phyloP scores from a whole-genome alignment of 768 basidiomycete genomes.

The Boletus coccyginus region DNA sequence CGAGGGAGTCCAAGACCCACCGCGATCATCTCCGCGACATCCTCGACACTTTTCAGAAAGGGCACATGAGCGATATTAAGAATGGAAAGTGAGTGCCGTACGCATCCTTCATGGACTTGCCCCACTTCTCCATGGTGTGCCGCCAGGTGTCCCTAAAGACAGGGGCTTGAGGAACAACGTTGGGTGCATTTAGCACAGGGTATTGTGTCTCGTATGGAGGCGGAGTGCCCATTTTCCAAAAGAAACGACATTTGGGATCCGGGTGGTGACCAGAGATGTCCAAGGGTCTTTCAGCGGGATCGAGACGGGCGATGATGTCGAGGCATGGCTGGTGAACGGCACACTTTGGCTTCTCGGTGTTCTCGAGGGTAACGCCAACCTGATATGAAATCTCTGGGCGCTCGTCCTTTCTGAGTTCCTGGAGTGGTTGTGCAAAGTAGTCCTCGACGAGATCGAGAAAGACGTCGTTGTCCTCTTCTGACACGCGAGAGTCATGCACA shows the following conservation, averaged over 20 bases:
- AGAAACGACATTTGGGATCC: slow-evolving; percentile 95
- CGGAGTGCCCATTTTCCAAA: slow-evolving; percentile 76
- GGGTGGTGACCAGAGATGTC: slow-evolving; percentile 78
- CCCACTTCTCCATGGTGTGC: slow-evolving; percentile 81
- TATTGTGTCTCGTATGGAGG: slow-evolving; percentile 80
- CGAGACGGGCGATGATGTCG: slow-evolving; percentile 71
- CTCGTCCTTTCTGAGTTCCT: slow-evolving; percentile 68
- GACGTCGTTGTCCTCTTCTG: slow-evolving; percentile 71
- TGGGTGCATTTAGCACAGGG: slow-evolving; percentile 74
- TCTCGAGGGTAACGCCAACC: slow-evolving; percentile 93
- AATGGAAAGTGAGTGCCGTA: slow-evolving; percentile 36
- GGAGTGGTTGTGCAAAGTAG: slow-evolving; percentile 78
- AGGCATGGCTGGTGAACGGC: slow-evolving; percentile 82
- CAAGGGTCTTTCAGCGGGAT: slow-evolving; percentile 77
- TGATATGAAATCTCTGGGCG: slow-evolving; percentile 88
- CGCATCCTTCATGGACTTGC: slow-evolving; percentile 84
- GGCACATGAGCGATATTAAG: slow-evolving; percentile 4
- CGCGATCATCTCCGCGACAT: slow-evolving; percentile 85
- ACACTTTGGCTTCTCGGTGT: slow-evolving; percentile 90
- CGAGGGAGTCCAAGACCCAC: slow-evolving; percentile 74
- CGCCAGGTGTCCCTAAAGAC: slow-evolving; percentile 64
- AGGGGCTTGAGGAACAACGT: slow-evolving; percentile 71
- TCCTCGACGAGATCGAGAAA: slow-evolving; percentile 93
- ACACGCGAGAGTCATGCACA: slow-evolving; percentile 80
- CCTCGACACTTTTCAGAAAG: slow-evolving; percentile 59